phyloP scores from a whole-genome alignment of 2,329 filamentous ascomycete genomes.

The Fusarium piperis region DNA sequence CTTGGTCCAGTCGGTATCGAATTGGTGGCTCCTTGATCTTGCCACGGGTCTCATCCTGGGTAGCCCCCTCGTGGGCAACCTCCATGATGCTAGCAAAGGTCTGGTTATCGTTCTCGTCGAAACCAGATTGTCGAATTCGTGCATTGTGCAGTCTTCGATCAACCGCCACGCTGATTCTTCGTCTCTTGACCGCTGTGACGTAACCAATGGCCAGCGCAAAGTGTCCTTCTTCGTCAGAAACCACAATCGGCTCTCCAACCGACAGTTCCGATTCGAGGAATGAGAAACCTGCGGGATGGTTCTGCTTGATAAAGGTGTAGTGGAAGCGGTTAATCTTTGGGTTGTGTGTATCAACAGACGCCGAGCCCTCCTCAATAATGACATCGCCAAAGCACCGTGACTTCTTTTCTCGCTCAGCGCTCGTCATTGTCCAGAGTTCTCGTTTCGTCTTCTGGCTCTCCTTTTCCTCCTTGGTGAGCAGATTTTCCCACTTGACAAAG shows the following conservation, averaged over 20 bases:
- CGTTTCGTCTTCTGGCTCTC: slow-evolving; percentile 86
- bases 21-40: slow-evolving; percentile 65
- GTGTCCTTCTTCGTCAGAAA: slow-evolving; percentile 94
- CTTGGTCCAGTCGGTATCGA: slow-evolving; percentile 90
- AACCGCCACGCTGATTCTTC: slow-evolving; percentile 85
- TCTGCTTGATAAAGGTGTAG: slow-evolving; percentile 84
- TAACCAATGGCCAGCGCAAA: slow-evolving; percentile 95
- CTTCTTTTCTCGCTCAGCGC: slow-evolving; percentile 84
- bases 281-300: slow-evolving; percentile 71
- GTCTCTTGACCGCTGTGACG: slow-evolving; percentile 79
- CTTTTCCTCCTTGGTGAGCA: slow-evolving; percentile 94
- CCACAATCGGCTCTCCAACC: slow-evolving; percentile 91
- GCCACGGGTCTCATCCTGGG: slow-evolving; percentile 60
- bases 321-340: slow-evolving; percentile 91
- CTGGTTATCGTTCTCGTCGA: slow-evolving; percentile 81
- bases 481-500: slow-evolving; percentile 92
- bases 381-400: slow-evolving; percentile 92
- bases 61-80: slow-evolving; percentile 66
- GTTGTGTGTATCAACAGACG: slow-evolving; percentile 72
- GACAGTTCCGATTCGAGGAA: slow-evolving; percentile 91
- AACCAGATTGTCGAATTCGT: slow-evolving; percentile 77
- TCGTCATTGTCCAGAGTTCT: slow-evolving; percentile 97
- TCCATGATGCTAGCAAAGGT: slow-evolving; percentile 94
- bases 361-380: slow-evolving; percentile 81
- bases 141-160: slow-evolving; percentile 91